These are phyloP conservation scores for Blastomyces silverae DNA, from an alignment of 2,329 filamentous ascomycete genomes.

Conservation along the genomic window DNA sequence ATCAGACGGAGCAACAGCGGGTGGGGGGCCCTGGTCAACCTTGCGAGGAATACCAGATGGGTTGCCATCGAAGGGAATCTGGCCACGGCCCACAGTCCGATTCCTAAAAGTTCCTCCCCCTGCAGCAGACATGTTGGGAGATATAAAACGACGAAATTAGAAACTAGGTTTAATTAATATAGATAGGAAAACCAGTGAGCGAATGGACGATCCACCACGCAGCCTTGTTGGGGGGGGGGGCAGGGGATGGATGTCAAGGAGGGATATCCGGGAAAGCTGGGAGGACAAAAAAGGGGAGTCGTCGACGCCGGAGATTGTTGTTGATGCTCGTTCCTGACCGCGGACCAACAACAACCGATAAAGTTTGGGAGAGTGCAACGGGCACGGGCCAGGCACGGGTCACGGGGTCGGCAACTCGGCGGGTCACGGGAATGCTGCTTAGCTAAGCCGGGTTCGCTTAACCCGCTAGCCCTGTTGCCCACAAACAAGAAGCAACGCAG, in stretches of 20 bases:
- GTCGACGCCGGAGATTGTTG: not conserved
- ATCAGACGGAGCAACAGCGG: constrained; percentile 45
- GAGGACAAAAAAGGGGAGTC: not conserved
- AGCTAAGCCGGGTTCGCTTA: constrained; percentile 3
- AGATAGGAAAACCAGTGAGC: not conserved
- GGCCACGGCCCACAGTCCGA: constrained; percentile 49
- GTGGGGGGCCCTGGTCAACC: constrained; percentile 41
- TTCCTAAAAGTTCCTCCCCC: constrained; percentile 49
- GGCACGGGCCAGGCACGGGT: constrained; percentile 1
- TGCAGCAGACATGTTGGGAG: constrained; percentile 50
- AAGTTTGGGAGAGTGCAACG: not conserved
- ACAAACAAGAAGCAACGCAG: constrained; percentile 10
- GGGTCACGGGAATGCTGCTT: not conserved
- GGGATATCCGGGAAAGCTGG: not conserved
- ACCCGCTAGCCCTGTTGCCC: constrained; percentile 14
- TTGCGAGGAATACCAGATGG: constrained; percentile 57
- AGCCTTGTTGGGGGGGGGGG: not conserved
- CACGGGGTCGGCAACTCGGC: not conserved
- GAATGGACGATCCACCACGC: not conserved
- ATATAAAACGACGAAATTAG: constrained; percentile 16
- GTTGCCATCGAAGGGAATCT: constrained; percentile 50
- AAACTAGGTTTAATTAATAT: not conserved
- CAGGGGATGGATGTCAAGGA: not conserved
- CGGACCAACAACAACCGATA: not conserved
- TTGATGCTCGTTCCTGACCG: not conserved